These are phyloP conservation scores for Corynespora cassiicola DNA, from an alignment of 2,329 filamentous ascomycete genomes.

Conservation along the genomic window DNA sequence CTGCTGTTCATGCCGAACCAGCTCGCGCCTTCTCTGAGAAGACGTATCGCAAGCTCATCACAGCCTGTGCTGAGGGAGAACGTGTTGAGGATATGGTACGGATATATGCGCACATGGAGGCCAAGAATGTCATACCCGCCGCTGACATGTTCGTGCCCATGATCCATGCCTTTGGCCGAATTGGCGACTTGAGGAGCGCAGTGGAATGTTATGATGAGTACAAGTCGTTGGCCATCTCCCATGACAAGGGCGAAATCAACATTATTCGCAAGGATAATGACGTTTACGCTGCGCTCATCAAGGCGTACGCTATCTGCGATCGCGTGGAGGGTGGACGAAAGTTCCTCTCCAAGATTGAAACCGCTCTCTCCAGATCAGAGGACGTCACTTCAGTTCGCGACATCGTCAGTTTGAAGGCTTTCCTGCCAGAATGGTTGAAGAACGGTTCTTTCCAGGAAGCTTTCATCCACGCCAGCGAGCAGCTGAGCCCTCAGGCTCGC, in stretches of 20 bases:
- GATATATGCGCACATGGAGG: conserved; percentile 91
- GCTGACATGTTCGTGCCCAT: conserved; percentile 88
- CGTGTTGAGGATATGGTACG: conserved; percentile 87
- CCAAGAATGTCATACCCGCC: conserved; percentile 73
- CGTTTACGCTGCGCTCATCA: conserved; percentile 90
- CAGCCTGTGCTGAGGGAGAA: conserved; percentile 82
- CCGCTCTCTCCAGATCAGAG: conserved; percentile 56
- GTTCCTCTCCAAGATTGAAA: conserved; percentile 82
- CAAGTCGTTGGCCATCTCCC: conserved; percentile 82
- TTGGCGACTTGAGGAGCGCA: conserved; percentile 82
- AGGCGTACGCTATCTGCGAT: conserved; percentile 83
- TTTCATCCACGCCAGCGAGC: conserved; percentile 71
- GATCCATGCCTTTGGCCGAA: conserved; percentile 89
- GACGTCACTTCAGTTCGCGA: conserved; percentile 71
- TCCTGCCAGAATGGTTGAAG: conserved; percentile 79
- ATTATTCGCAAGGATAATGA: conserved; percentile 78
- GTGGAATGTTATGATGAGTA: conserved; percentile 97
- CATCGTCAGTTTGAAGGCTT: conserved; percentile 73
- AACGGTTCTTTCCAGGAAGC: conserved; percentile 75
- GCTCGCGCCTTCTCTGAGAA: conserved; percentile 74
- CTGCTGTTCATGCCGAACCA: conserved; percentile 69
- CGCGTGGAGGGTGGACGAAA: conserved; percentile 81
- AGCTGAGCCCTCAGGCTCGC: conserved; percentile 65
- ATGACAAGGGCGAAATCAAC: conserved; percentile 75
- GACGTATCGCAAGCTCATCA: conserved; percentile 85